Conservation (phyloP, 345 rosid species). For the Euphorbia pulcherrima region DNA sequence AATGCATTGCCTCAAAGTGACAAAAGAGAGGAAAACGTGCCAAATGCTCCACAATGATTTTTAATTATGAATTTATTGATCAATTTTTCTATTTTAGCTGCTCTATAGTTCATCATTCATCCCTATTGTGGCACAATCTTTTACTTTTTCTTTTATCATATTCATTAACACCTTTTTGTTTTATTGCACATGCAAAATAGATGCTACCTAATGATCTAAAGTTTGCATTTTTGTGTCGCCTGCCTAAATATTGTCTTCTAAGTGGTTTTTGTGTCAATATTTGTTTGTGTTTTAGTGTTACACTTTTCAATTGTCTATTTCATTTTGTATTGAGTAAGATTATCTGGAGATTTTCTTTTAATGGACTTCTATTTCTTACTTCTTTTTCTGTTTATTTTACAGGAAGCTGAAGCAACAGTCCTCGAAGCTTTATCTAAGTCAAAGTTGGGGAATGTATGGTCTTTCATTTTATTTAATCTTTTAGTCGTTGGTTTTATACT, state of each 20-base stretch:
- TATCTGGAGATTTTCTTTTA: background rate
- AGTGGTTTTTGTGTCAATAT: background rate
- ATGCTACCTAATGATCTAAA: background rate
- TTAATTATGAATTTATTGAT: background rate
- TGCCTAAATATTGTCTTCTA: background rate
- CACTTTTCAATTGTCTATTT: background rate
- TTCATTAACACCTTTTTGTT: background rate
- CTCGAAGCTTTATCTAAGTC: slow-evolving; percentile 83
- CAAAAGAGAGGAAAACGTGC: background rate
- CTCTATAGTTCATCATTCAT: background rate
- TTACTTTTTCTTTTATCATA: background rate
- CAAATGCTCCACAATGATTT: background rate
- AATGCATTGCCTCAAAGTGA: background rate
- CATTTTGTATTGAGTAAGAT: background rate
- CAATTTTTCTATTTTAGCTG: background rate
- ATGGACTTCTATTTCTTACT: background rate
- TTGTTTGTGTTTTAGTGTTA: background rate
- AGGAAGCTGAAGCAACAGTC: slow-evolving; percentile 92
- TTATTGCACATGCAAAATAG: background rate
- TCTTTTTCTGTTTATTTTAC: slow-evolving; percentile 14
- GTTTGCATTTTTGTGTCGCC: background rate
- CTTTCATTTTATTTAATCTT: slow-evolving; percentile 20
- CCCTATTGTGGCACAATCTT: background rate
- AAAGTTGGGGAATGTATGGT: slow-evolving; percentile 76
- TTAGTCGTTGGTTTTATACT: slow-evolving; percentile 11